These are phyloP conservation scores for Pseudevernia furfuracea DNA, from an alignment of 495 filamentous ascomycete species.

Conservation along the genomic window DNA sequence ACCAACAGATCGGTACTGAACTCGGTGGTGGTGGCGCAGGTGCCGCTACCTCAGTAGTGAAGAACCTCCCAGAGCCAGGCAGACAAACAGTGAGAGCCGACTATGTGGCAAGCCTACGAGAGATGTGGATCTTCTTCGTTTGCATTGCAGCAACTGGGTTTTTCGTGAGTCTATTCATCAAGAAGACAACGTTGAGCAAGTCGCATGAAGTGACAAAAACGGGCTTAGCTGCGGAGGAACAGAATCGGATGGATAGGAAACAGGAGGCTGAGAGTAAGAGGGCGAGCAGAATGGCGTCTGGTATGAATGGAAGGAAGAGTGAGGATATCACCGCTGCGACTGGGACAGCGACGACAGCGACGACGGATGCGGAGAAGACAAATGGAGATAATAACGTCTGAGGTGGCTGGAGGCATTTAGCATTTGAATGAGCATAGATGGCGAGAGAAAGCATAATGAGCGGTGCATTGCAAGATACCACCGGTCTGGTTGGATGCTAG, in stretches of 20 bases:
- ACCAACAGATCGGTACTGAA: constrained; percentile 27
- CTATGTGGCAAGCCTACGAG: constrained; percentile 49
- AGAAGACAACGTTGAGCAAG: constrained; percentile 48
- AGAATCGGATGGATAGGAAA: constrained; percentile 32
- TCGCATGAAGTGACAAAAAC: constrained; percentile 55
- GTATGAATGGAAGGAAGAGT: background rate
- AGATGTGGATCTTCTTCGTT: constrained; percentile 63
- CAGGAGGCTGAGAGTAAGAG: background rate
- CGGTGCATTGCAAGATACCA: background rate
- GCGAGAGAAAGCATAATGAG: background rate
- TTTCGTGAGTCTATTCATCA: constrained; percentile 47
- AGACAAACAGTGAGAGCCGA: constrained; percentile 43
- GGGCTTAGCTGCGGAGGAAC: constrained; percentile 49
- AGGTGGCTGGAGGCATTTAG: background rate
- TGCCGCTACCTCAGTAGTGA: constrained; percentile 50
- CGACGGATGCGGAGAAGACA: background rate
- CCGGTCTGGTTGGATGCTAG: background rate
- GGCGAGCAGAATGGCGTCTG: background rate
- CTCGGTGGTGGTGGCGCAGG: constrained; percentile 43
- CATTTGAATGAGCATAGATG: background rate
- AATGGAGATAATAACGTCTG: background rate
- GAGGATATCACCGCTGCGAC: background rate
- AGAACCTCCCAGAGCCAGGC: constrained; percentile 40
- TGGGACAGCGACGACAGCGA: background rate
- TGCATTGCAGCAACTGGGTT: constrained; percentile 48